These are phyloP conservation scores for Pseudogymnoascus sp. DNA, from an alignment of 2,329 filamentous ascomycete genomes.

Conservation along the genomic window DNA sequence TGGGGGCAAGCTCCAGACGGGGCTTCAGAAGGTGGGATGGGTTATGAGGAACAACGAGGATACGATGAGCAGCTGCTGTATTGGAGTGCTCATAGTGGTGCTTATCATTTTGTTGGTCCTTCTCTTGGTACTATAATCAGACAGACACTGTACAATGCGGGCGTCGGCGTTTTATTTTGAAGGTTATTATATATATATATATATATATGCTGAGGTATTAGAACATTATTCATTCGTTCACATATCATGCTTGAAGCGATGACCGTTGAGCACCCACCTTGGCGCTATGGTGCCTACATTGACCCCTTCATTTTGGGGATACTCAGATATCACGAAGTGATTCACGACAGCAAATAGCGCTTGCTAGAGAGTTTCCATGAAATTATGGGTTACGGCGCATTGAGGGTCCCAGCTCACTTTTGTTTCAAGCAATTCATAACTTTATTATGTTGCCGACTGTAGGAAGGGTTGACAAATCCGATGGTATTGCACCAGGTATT, in stretches of 20 bases:
- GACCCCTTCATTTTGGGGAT: background rate
- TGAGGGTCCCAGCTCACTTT: background rate
- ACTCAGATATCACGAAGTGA: background rate
- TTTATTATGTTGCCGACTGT: background rate
- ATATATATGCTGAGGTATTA: background rate
- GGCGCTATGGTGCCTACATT: background rate
- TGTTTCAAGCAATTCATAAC: background rate
- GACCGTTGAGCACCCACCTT: background rate
- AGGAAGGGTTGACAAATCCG: background rate
- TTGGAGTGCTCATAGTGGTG: conserved; percentile 78
- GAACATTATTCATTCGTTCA: background rate
- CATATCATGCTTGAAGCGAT: background rate
- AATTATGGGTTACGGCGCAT: background rate
- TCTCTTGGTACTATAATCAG: conserved; percentile 49
- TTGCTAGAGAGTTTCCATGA: background rate
- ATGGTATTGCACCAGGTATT: background rate
- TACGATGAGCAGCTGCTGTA: conserved; percentile 79
- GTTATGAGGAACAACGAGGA: conserved; percentile 90
- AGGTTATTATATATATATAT: background rate
- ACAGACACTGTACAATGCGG: conserved; percentile 1
- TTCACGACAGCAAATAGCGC: background rate
- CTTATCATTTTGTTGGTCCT: conserved; percentile 80
- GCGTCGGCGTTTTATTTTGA: background rate
- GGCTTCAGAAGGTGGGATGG: conserved; percentile 76
- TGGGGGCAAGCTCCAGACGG: conserved; percentile 73